Evolutionary conservation across 2,329 filamentous ascomycete species (phyloP).

Genomic region (Penicillium sp.): DNA sequence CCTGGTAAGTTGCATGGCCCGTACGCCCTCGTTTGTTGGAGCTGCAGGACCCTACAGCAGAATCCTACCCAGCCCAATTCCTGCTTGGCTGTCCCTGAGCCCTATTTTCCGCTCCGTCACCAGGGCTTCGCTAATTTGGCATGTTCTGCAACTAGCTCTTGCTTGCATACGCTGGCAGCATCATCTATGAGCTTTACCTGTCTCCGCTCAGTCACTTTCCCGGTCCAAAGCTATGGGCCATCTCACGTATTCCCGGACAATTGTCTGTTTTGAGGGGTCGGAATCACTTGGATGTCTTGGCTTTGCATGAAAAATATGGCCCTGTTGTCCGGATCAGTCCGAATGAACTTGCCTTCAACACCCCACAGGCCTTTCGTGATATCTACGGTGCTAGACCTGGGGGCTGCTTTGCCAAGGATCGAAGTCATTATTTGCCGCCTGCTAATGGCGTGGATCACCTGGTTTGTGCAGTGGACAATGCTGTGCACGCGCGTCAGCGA

Average conservation of each 20-base stretch:
- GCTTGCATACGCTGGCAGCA: constrained; percentile 2
- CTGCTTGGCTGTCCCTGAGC: background rate
- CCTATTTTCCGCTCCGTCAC: background rate
- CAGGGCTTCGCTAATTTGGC: background rate
- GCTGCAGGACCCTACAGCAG: constrained; percentile 14
- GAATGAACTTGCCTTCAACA: constrained; percentile 28
- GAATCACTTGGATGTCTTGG: constrained; percentile 20
- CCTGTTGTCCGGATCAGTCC: constrained; percentile 20
- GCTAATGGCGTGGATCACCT: constrained; percentile 39
- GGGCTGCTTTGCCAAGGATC: constrained; percentile 22
- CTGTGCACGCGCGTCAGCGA: constrained; percentile 16
- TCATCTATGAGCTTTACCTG: constrained; percentile 20
- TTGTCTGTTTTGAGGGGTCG: constrained; percentile 22
- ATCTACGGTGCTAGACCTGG: constrained; percentile 31
- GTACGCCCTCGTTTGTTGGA: constrained; percentile 10
- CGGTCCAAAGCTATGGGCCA: constrained; percentile 27
- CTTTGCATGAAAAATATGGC: constrained; percentile 24
- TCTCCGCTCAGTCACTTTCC: constrained; percentile 29
- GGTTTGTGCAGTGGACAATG: constrained; percentile 20
- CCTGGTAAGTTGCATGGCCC: constrained; percentile 21
- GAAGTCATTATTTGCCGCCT: constrained; percentile 15
- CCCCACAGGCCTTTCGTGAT: constrained; percentile 29
- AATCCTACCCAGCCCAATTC: background rate
- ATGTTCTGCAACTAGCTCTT: background rate
- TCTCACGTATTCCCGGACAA: constrained; percentile 23